Base-by-base conservation (phyloP, 495 filamentous ascomycete species). In the Parathielavia appendiculata region DNA sequence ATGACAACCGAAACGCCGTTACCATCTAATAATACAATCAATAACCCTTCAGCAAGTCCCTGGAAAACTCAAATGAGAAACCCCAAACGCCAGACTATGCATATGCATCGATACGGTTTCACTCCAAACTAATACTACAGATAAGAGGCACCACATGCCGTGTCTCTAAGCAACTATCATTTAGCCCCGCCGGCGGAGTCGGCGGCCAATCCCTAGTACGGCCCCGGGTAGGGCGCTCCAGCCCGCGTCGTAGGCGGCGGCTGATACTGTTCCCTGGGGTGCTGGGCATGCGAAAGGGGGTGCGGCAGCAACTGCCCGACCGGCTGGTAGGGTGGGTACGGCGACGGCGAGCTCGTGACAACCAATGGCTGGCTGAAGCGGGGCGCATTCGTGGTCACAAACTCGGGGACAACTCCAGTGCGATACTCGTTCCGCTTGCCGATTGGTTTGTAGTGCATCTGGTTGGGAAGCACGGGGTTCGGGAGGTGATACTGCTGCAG, bases 371-470 rank as follows among this genome's bases (percentile, higher is more conserved):
- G 50, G 14, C 7, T 4, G 26, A 32, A 20, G 34, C 17, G 36
- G 13, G 22, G 16, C 6, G 19, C 16, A 2, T 36, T 14, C 14
- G 38, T 32, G 5, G 41, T 16, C 0, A 56, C 2, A 55, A 77
- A 83, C 49, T 95, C 92, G 13, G 93, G 93, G 12, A 98, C 80
- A 26, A 90, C 81, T 16, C 93, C 93, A 5, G 87, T 87, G 56
- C 87, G 86, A 52, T 86, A 81, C 59, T 96, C 90, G 51, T 86
- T 82, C 4, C 82, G 79, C 66, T 90, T 89, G 4, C 89, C 88
- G 10, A 98, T 73, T 5, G 92, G 89, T 64, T 95, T 92, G 63
- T 97, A 98, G 66, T 96, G 93, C 91, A 98, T 96, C 73, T 96
- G 89, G 44, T 63, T 90, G 76, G 69, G 87, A 20, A 68, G 63